Percentiles rank a stretch among this genome's conserved stretches.
Evolutionary conservation across 2,329 filamentous ascomycete genomes (phyloP).

Genomic region (Simplicillium aogashimaense): DNA sequence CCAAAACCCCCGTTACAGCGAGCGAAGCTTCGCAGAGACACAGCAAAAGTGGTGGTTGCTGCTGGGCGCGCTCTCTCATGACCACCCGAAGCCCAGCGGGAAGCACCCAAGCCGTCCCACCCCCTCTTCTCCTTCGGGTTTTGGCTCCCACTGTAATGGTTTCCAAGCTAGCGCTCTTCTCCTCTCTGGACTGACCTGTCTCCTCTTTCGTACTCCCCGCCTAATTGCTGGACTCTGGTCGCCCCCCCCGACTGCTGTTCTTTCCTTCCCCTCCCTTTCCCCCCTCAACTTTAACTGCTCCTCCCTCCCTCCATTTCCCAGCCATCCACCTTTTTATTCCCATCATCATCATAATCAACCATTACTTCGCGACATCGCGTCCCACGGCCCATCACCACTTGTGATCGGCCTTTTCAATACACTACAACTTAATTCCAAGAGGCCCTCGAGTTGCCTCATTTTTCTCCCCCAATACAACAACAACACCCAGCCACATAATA

Average conservation of each 20-base stretch:
- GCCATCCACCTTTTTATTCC: not conserved
- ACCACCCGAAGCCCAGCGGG: too few species aligned
- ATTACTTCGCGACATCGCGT: slow-evolving; percentile 10
- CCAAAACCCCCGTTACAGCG: too few species aligned
- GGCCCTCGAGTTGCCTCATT: slow-evolving; percentile 14
- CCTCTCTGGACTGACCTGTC: not conserved
- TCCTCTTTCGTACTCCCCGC: slow-evolving; percentile 3
- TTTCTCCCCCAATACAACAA: not conserved
- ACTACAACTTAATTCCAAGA: slow-evolving; percentile 7
- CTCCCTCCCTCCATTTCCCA: not conserved
- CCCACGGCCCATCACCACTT: slow-evolving; percentile 12
- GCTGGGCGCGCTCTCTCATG: too few species aligned
- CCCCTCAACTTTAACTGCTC: slow-evolving; percentile 5
- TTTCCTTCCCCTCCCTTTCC: slow-evolving; percentile 3
- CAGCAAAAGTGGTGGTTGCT: too few species aligned
- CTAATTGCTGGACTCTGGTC: slow-evolving; percentile 5
- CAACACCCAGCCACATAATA: slow-evolving; percentile 17
- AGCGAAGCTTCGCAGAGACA: too few species aligned
- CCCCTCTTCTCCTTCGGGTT: too few species aligned
- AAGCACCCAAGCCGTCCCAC: too few species aligned
- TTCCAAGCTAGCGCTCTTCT: too few species aligned
- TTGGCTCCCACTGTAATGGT: too few species aligned
- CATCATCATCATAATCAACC: slow-evolving; percentile 1
- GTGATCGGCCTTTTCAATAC: not conserved
- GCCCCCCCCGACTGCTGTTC: slow-evolving; percentile 1